Evolutionary conservation across 805 yeast species (phyloP).

Genomic region (Metschnikowia borealis): DNA sequence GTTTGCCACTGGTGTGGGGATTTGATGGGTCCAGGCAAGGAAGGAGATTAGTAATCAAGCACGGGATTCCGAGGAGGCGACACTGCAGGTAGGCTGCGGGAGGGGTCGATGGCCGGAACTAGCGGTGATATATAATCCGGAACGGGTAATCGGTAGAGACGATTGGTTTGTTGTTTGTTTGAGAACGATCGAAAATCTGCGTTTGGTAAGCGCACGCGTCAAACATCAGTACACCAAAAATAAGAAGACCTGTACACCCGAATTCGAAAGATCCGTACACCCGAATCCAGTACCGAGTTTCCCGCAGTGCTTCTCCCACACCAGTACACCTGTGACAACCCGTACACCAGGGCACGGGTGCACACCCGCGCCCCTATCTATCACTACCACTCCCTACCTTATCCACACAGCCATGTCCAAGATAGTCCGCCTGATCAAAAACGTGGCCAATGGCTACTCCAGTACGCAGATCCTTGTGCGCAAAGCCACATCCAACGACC

Average conservation of each 20-base stretch:
- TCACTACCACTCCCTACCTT: not conserved
- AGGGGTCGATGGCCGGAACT: not conserved
- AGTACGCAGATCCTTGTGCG: conserved; percentile 82
- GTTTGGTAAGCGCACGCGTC: conserved; percentile 1
- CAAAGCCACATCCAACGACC: conserved; percentile 87
- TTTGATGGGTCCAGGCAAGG: not conserved
- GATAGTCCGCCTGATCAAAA: conserved; percentile 79
- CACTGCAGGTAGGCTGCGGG: not conserved
- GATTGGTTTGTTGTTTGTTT: conserved; percentile 4
- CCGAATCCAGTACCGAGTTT: not conserved
- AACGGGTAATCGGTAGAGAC: not conserved
- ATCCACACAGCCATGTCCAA: conserved; percentile 57
- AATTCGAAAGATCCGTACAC: not conserved
- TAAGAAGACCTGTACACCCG: not conserved
- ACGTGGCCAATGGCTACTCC: conserved; percentile 86
- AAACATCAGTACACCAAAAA: not conserved
- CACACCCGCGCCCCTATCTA: conserved; percentile 3
- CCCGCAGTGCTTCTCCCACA: not conserved
- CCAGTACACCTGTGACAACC: not conserved
- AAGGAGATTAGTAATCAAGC: not conserved
- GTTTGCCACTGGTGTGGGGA: conserved; percentile 2
- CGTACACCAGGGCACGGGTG: not conserved
- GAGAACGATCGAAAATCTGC: conserved; percentile 4
- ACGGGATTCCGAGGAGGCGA: not conserved
- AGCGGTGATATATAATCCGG: not conserved